Conservation (phyloP, 2,329 filamentous ascomycete genomes). For the Penicillium sp. region DNA sequence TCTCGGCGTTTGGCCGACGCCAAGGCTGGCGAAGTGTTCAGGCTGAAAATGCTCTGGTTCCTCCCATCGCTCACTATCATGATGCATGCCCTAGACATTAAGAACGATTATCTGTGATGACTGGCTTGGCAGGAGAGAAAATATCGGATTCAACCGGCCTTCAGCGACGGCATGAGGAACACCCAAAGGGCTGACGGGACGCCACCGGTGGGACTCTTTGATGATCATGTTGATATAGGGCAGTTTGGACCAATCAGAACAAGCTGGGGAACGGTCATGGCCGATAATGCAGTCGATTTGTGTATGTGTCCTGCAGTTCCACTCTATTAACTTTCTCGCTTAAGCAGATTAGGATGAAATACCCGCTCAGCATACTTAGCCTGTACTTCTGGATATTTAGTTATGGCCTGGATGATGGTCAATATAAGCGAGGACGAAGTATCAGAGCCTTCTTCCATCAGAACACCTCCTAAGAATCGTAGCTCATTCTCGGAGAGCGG, state of each 20-base stretch:
- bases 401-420: conserved; percentile 2
- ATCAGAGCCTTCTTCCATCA: conserved; percentile 4
- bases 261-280: not conserved
- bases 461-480: not conserved
- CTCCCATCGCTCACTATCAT: not conserved
- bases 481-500: not conserved
- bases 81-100: conserved; percentile 1
- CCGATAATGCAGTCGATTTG: not conserved
- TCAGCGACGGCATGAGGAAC: not conserved
- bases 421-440: not conserved
- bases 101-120: not conserved
- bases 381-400: not conserved
- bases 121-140: not conserved
- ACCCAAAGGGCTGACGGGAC: not conserved
- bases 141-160: not conserved
- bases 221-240: not conserved
- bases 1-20: not conserved
- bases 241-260: not conserved
- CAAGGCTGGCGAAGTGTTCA: not conserved
- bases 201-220: conserved; percentile 1
- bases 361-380: not conserved
- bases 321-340: not conserved
- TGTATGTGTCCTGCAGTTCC: not conserved
- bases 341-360: not conserved
- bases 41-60: not conserved